Conservation (phyloP, 257 asterid species). For the Nicotiana benthamiana region DNA sequence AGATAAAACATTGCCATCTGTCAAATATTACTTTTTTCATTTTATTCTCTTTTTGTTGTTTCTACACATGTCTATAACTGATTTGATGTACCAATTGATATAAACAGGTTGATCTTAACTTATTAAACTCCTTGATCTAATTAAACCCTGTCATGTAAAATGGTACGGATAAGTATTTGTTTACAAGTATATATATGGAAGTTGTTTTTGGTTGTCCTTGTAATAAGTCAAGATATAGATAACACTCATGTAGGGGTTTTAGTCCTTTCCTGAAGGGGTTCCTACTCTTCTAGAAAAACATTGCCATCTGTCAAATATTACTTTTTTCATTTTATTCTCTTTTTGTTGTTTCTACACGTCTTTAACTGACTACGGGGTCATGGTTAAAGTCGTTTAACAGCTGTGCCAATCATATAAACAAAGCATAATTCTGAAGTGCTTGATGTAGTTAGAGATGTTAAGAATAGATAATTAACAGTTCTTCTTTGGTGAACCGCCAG, state of each 20-base stretch:
- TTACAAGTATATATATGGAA: background rate
- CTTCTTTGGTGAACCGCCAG: background rate
- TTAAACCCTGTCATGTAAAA: background rate
- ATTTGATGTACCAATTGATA: background rate
- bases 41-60: background rate
- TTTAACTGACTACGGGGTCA: background rate
- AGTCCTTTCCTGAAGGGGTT: background rate
- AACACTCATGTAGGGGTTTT: background rate
- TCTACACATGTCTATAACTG: too few species aligned
- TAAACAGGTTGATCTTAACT: background rate
- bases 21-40: background rate
- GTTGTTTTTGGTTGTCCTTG: slow-evolving; percentile 2
- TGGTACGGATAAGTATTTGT: background rate
- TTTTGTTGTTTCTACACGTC: background rate
- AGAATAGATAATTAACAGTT: background rate
- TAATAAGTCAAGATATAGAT: background rate
- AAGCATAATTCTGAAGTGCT: background rate
- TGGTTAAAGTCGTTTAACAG: background rate
- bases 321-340: background rate
- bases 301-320: background rate
- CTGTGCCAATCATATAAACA: background rate
- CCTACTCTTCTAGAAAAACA: background rate
- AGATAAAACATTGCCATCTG: background rate
- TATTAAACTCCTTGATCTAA: background rate
- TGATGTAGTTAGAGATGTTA: background rate